Base-by-base conservation (phyloP, 257 asterid species). In the Rehmannia glutinosa region DNA sequence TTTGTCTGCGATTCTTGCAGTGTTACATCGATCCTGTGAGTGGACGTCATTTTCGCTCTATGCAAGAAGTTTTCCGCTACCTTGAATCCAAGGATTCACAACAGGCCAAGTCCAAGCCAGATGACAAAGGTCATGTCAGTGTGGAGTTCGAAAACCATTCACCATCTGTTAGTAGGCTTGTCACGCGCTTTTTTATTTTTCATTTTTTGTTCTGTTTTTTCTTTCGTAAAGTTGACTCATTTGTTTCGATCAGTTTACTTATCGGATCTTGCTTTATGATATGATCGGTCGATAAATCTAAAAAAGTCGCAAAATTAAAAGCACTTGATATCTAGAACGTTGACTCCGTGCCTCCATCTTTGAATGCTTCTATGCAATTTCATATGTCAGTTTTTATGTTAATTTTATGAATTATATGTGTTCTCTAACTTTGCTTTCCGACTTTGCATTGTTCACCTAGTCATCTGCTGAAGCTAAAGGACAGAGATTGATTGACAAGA, bases 21-120 rank as follows among this genome's bases (percentile, higher is more conserved):
- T 75, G 68, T 71, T 86, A 86, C 69, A 79, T 71, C 28, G 94
- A 86, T 64, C 89, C 94, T 32, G 83, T 55, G 47, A 80, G 78
- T 30, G 91, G 94, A 49, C 85, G 60, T 38, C 66, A 66, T 58
- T 86, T 88, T 68, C 84, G 87, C 78, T 86, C 96, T 49, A 66
- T 86, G 89, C 80, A 43, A 80, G 85, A 82, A 81, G 89, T 80
- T 72, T 71, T 13, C 50, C 81, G 77, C 52, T 78, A 86, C 84
- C 86, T 86, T 28, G 73, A 77, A 67, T 75, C 78, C 33, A 77
- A 73, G 72, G 81, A 82, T 76, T 52, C 52, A 11, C 65, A 75
- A 70, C 58, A 55, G 47, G 43, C 10, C 24, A 57, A 66, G 71
- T 23, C 80, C 46, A 75, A 65, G 68, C 71, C 70, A 11, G 66